Conservation (phyloP, 805 yeast species). For the Barnettozyma pratensis region DNA sequence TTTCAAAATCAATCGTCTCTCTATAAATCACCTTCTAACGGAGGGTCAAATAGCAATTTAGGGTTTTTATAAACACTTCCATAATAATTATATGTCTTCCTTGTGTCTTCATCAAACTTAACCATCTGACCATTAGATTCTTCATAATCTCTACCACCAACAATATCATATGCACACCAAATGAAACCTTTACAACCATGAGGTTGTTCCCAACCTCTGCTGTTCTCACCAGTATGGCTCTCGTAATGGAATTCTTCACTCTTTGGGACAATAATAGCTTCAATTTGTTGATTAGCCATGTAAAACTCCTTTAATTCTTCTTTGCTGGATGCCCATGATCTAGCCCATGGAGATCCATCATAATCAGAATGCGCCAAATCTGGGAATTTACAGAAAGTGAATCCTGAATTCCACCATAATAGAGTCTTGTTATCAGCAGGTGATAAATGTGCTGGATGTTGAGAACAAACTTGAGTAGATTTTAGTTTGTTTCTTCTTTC, state of each 20-base stretch:
- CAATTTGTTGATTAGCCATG: constrained; percentile 33
- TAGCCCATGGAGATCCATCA: constrained; percentile 21
- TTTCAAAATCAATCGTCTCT: background rate
- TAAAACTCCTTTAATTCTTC: constrained; percentile 31
- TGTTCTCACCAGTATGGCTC: constrained; percentile 38
- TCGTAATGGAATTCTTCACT: constrained; percentile 30
- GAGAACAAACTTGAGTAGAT: constrained; percentile 45
- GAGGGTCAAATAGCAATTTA: background rate
- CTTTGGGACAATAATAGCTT: constrained; percentile 46
- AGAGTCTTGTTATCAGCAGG: constrained; percentile 42
- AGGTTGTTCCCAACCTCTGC: constrained; percentile 40
- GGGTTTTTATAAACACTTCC: constrained; percentile 23
- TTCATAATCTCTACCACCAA: constrained; percentile 33
- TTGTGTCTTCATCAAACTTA: constrained; percentile 14
- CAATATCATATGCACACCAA: constrained; percentile 55
- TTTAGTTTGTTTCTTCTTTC: constrained; percentile 15
- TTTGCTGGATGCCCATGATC: constrained; percentile 1
- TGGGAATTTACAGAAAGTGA: constrained; percentile 38
- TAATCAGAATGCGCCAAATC: constrained; percentile 30
- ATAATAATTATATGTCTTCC: constrained; percentile 26
- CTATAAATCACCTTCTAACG: background rate
- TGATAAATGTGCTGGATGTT: constrained; percentile 54
- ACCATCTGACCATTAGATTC: constrained; percentile 19
- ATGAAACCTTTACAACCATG: constrained; percentile 42
- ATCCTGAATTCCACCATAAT: constrained; percentile 59